Evolutionary conservation across 257 asterid species (phyloP), one percentile per base, ranked within the genome.

Genomic region (Gentiana straminea): DNA sequence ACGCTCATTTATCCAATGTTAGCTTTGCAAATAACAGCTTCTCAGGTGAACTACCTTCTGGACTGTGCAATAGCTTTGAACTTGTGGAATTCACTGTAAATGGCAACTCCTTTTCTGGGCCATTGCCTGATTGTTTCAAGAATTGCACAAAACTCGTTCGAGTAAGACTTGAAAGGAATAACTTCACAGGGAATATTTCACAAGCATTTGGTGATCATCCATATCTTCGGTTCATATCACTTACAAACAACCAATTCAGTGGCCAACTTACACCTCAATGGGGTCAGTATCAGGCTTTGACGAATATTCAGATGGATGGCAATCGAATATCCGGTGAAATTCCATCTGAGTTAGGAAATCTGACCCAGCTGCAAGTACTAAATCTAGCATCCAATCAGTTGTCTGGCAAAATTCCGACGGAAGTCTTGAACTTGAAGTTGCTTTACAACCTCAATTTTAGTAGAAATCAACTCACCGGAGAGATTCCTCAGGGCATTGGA

Each of bases 261-360:
- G 94, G 94, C 60, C 65, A 76, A 44, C 77, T 88, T 24, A 53
- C 89, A 57, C 68, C 77, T 8, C 53, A 77, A 43, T 88, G 94
- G 96, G 83, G 84, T 49, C 64, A 70, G 55, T 75, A 60, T 34
- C 70, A 61, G 58, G 59, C 52, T 51, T 86, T 87, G 52, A 79
- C 81, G 24, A 79, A 68, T 71, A 39, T 87, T 8, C 72, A 62
- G 72, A 38, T 80, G 58, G 82, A 69, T 54, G 59, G 65, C 51
- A 85, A 89, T 32, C 54, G 37, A 45, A 66, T 89, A 37, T 79
- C 87, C n/a, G 94, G 97, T 38, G 54, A 34, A 50, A 83, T 89
- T 68, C 97, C 95, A n/a, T 43, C 69, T 36, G 89, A 73, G 76
- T 56, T 86, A 4, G 92, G 95, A 36, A 76, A 79, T 60, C 72